These are phyloP conservation scores for Coemansia sp. DNA, from an alignment of 192 early-diverging fungal species.

Conservation along the genomic window DNA sequence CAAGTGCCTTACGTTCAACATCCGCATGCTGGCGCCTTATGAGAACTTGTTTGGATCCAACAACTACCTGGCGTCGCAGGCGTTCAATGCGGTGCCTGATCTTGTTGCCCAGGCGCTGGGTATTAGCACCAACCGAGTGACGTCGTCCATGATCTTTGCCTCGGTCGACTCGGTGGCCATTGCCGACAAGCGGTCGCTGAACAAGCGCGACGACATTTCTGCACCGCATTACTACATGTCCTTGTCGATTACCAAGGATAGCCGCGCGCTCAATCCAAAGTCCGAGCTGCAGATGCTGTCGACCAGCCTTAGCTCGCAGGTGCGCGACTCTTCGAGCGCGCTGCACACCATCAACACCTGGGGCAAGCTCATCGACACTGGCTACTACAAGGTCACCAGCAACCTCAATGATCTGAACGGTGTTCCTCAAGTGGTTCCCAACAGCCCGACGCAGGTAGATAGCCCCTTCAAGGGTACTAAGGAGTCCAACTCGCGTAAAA, in stretches of 20 bases:
- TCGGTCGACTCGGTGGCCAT: conserved; percentile 16
- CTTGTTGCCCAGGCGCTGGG: conserved; percentile 37
- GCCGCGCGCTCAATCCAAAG: conserved; percentile 33
- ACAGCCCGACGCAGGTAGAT: conserved; percentile 45
- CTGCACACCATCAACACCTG: conserved; percentile 35
- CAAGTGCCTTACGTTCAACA: conserved; percentile 43
- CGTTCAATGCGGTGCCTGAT: conserved; percentile 38
- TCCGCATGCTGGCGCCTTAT: conserved; percentile 47
- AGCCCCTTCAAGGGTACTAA: conserved; percentile 37
- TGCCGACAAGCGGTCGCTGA: conserved; percentile 11
- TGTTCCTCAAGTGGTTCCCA: conserved; percentile 35
- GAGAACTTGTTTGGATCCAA: conserved; percentile 47
- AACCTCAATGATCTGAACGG: conserved; percentile 33
- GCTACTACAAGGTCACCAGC: conserved; percentile 36
- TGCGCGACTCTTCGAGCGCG: conserved; percentile 33
- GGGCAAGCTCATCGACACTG: conserved; percentile 31
- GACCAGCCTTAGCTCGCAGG: conserved; percentile 30
- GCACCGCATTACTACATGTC: conserved; percentile 47
- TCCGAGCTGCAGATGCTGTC: conserved; percentile 40
- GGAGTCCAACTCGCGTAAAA: conserved; percentile 41
- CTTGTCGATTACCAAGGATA: conserved; percentile 39
- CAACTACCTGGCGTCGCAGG: conserved; percentile 49
- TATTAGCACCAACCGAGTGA: conserved; percentile 39
- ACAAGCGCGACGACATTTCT: conserved; percentile 8
- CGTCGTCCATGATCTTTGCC: conserved; percentile 37